Evolutionary conservation across 805 yeast species (phyloP).

Genomic region (Yamadazyma endophytica): DNA sequence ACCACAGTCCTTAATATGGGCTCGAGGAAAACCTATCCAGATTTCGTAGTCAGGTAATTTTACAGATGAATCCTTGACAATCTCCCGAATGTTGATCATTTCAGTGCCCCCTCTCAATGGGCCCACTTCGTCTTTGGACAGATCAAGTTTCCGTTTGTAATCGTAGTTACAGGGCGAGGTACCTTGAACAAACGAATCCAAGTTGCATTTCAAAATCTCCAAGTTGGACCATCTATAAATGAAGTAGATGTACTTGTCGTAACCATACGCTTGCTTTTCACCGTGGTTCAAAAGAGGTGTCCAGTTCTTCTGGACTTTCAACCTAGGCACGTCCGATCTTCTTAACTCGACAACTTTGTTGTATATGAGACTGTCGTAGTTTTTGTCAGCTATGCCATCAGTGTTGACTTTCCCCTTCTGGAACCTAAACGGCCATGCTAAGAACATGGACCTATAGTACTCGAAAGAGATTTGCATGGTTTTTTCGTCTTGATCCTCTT

Average conservation of each 20-base stretch:
- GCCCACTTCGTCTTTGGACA: conserved; percentile 18
- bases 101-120: conserved; percentile 36
- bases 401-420: conserved; percentile 22
- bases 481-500: conserved; percentile 9
- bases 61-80: conserved; percentile 11
- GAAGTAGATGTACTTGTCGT: conserved; percentile 25
- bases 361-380: conserved; percentile 13
- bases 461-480: conserved; percentile 14
- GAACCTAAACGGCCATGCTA: conserved; percentile 28
- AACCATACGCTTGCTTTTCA: conserved; percentile 17
- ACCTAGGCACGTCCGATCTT: conserved; percentile 8
- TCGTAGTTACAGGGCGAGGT: conserved; percentile 9
- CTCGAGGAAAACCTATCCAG: conserved; percentile 39
- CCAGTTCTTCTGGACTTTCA: conserved; percentile 33
- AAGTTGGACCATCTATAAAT: conserved; percentile 28
- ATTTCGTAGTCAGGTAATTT: conserved; percentile 21
- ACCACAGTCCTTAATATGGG: conserved; percentile 34
- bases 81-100: conserved; percentile 20
- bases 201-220: conserved; percentile 12
- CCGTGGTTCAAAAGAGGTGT: conserved; percentile 30
- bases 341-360: conserved; percentile 18
- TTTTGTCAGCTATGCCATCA: conserved; percentile 15
- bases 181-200: conserved; percentile 10
- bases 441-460: conserved; percentile 25
- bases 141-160: conserved; percentile 9